Percentiles rank a stretch among this genome's conserved stretches.
Conservation (phyloP, 805 yeast genomes). For the Schizosaccharomyces octosporus region DNA sequence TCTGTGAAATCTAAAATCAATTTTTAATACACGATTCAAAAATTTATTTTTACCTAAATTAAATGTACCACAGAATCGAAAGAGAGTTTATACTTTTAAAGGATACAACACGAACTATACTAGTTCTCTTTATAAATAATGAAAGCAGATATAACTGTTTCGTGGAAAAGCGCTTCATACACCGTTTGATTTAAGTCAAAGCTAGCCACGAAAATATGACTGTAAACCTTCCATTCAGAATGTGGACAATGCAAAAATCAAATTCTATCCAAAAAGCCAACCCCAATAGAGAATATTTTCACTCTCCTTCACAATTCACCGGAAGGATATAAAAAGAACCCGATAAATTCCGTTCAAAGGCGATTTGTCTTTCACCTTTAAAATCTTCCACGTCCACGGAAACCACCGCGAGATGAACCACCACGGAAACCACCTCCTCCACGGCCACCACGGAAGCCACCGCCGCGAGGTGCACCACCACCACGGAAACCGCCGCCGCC, state of each 20-base stretch:
- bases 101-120: too few relatives aligned
- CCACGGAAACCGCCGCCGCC: slow-evolving; percentile 9
- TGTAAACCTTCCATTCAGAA: too few relatives aligned
- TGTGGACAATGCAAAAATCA: neutral
- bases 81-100: too few relatives aligned
- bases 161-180: too few relatives aligned
- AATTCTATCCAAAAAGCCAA: neutral
- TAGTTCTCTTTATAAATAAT: too few relatives aligned
- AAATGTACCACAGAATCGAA: too few relatives aligned
- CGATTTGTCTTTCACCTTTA: neutral
- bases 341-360: neutral
- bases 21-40: too few relatives aligned
- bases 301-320: neutral
- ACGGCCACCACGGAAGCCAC: slow-evolving; percentile 9
- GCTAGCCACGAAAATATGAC: too few relatives aligned
- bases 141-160: too few relatives aligned
- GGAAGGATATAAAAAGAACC: neutral
- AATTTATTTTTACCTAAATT: too few relatives aligned
- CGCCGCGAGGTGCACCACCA: slow-evolving; percentile 8
- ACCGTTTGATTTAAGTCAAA: too few relatives aligned
- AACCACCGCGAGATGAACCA: slow-evolving; percentile 12
- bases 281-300: neutral
- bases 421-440: slow-evolving; percentile 11
- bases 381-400: slow-evolving; percentile 6
- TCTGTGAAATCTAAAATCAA: too few relatives aligned